A percentile compares a stretch with the other conserved stretches of the same genome.
phyloP scores from a whole-genome alignment of 2,329 filamentous ascomycete genomes.

The Talaromyces sp. region DNA sequence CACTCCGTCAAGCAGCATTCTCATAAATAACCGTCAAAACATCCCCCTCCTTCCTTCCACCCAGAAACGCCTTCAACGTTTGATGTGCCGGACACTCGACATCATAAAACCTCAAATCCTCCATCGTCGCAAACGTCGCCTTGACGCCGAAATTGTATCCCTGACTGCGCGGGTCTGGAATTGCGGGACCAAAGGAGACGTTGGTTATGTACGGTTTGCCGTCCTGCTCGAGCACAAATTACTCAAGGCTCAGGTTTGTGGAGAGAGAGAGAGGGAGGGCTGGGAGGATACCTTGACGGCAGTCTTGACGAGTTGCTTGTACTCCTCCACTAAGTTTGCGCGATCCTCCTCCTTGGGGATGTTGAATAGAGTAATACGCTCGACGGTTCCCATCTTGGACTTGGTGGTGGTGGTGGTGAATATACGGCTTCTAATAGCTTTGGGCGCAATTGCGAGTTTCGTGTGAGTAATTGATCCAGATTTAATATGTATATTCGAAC shows the following conservation, averaged over 20 bases:
- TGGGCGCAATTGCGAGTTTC: not conserved
- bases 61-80: slow-evolving; percentile 40
- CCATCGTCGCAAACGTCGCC: slow-evolving; percentile 60
- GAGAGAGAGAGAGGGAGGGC: not conserved
- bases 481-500: not conserved
- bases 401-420: not conserved
- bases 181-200: slow-evolving; percentile 52
- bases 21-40: slow-evolving; percentile 38
- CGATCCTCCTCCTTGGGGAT: slow-evolving; percentile 47
- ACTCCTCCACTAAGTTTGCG: slow-evolving; percentile 43
- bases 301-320: slow-evolving; percentile 42
- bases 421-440: not conserved
- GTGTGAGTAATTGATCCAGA: not conserved
- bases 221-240: slow-evolving; percentile 49
- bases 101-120: slow-evolving; percentile 70
- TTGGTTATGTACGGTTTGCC: slow-evolving; percentile 67
- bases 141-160: slow-evolving; percentile 64
- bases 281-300: slow-evolving; percentile 40
- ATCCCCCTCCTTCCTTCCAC: slow-evolving; percentile 32
- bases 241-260: not conserved
- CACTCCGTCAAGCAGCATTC: slow-evolving; percentile 27
- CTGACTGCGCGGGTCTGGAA: slow-evolving; percentile 58
- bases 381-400: slow-evolving; percentile 39
- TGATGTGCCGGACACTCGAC: slow-evolving; percentile 54
- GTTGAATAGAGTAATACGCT: slow-evolving; percentile 54